A percentile compares a stretch with the other conserved stretches of the same genome.
Conservation (phyloP, 495 filamentous ascomycete genomes). For the Glarea lozoyensis region DNA sequence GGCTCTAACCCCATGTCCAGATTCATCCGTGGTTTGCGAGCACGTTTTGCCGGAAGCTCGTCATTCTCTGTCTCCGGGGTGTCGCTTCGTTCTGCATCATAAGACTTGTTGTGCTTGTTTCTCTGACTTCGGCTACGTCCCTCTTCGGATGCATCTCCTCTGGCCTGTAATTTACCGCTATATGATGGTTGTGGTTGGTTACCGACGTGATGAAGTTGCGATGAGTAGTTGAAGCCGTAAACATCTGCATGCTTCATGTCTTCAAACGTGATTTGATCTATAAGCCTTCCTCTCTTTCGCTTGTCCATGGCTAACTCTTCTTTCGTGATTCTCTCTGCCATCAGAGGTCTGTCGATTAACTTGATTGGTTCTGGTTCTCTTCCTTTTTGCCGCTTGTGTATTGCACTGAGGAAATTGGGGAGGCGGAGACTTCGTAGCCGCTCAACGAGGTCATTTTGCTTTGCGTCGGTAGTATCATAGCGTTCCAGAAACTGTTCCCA, state of each 20-base stretch:
- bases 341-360: not conserved
- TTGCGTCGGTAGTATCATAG: not conserved
- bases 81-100: constrained; percentile 3
- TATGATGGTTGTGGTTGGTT: constrained; percentile 7
- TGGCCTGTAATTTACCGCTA: not conserved
- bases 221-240: constrained; percentile 13
- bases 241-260: constrained; percentile 14
- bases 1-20: constrained; percentile 1
- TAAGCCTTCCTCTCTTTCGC: constrained; percentile 6
- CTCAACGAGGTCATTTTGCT: not conserved
- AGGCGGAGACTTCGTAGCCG: constrained; percentile 2
- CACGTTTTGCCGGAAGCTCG: constrained; percentile 13
- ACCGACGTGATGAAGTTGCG: constrained; percentile 2
- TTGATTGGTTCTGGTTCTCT: not conserved
- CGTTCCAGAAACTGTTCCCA: constrained; percentile 2
- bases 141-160: constrained; percentile 1
- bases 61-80: constrained; percentile 9
- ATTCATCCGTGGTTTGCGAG: constrained; percentile 4
- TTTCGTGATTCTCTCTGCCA: constrained; percentile 1
- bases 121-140: constrained; percentile 4
- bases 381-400: constrained; percentile 1
- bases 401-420: not conserved
- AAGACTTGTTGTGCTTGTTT: constrained; percentile 1
- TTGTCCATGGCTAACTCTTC: constrained; percentile 4
- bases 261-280: constrained; percentile 13